phyloP scores from a whole-genome alignment of 495 filamentous ascomycete genomes.

The Evernia prunastri region DNA sequence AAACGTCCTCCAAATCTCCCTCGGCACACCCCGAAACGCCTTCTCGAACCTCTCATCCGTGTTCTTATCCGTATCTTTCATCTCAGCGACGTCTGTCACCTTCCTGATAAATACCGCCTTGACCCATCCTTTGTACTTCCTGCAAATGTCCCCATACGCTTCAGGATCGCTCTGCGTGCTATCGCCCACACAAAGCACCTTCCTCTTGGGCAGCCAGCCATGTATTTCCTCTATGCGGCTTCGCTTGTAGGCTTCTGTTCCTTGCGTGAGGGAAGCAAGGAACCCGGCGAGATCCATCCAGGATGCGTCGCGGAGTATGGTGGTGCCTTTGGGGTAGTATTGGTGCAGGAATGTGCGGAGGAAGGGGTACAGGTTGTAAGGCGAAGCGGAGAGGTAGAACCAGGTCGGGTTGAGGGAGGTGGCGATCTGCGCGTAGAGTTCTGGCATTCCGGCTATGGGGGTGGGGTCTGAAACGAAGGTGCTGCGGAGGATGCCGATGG shows the following conservation, averaged over 20 bases:
- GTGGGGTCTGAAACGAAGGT: constrained; percentile 73
- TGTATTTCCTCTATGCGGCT: constrained; percentile 71
- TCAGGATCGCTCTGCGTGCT: constrained; percentile 90
- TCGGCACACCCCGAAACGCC: constrained; percentile 71
- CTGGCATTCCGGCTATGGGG: constrained; percentile 73
- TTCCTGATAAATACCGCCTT: constrained; percentile 75
- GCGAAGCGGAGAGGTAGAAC: constrained; percentile 92
- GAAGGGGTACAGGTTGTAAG: constrained; percentile 91
- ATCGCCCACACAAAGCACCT: constrained; percentile 81
- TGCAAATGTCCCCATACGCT: constrained; percentile 67
- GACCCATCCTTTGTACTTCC: constrained; percentile 62
- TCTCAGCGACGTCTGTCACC: constrained; percentile 66
- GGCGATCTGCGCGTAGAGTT: constrained; percentile 64
- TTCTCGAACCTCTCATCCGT: constrained; percentile 65
- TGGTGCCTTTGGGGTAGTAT: constrained; percentile 68
- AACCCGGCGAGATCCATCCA: constrained; percentile 81
- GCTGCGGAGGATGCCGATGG: constrained; percentile 69
- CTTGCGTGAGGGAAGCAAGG: constrained; percentile 68
- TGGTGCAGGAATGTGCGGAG: constrained; percentile 60
- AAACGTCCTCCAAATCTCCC: constrained; percentile 70
- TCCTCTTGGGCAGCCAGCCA: constrained; percentile 65
- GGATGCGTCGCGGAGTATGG: constrained; percentile 78
- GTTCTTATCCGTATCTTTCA: constrained; percentile 67
- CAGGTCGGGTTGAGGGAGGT: constrained; percentile 58
- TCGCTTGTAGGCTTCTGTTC: constrained; percentile 84